Evolutionary conservation across 148 eudicot species (phyloP), one percentile per base, ranked within the genome.

Genomic region (Salicornia ramosissima): DNA sequence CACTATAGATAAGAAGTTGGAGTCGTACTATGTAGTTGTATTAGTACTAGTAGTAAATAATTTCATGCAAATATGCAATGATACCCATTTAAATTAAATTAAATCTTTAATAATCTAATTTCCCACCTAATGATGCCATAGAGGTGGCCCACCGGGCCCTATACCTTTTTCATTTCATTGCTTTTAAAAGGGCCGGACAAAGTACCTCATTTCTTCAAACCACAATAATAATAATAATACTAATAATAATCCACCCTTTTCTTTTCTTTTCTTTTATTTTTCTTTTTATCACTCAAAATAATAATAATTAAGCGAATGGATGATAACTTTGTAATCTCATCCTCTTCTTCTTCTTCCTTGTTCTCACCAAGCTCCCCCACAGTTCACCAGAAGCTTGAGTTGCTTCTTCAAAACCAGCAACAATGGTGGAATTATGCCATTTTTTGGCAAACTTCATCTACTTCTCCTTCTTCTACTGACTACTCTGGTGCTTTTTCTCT

Each of bases 341-440:
- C 77, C 15, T 67, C 74, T 24, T 64, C 79, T 3, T 75, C 78
- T 16, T 43, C 78, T 1, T 69, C 73, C 10, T 2, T 61, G 33
- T 3, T 36, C 1, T 36, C 60, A 36, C 9, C 26, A 46, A 1
- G 10, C 3, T 43, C 74, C 25, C 64, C 59, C 46, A 49, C 54
- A 5, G 75, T 80, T 26, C 77, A 75, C 33, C 75, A 75, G 36
- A 79, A 73, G 57, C 84, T 91, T 22, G 82, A 81, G 52, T 30
- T 72, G 65, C 36, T 90, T 6, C 75, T 90, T 12, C 84, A 86
- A 31, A 71, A 52, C 65, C 90, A 77, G 75, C 82, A 84, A 8
- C 78, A 80, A 0, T 78, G 77, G 71, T 93, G 96, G 98, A 61
- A 80, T 62, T 88, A 90, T 40, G 87, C 89, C 82, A 93, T 93